Conservation (phyloP, 208 protist species). For the Angomonas desouzai region DNA sequence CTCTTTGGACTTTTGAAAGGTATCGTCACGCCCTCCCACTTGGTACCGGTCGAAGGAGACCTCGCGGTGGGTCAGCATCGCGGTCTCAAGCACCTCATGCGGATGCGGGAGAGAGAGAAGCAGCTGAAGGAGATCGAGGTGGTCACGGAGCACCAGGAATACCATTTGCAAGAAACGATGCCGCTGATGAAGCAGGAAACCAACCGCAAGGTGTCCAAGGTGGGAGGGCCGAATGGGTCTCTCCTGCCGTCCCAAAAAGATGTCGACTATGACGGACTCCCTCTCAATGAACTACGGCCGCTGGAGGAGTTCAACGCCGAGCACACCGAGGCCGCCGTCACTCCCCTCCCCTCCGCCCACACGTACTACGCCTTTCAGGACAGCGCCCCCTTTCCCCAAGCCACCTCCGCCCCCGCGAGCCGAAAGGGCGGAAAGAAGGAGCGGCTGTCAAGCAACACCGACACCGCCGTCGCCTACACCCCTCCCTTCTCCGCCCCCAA, state of each 20-base stretch:
- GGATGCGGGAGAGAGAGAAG: conserved; percentile 46
- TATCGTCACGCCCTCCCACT: conserved; percentile 57
- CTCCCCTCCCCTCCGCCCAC: conserved; percentile 19
- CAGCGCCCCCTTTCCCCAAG: not conserved
- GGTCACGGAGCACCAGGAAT: conserved; percentile 27
- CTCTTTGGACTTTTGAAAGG: conserved; percentile 64
- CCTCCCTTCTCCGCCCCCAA: conserved; percentile 25
- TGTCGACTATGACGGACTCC: conserved; percentile 53
- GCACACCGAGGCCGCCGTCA: conserved; percentile 35
- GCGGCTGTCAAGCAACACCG: not conserved
- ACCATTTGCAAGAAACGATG: conserved; percentile 56
- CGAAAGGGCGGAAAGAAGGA: conserved; percentile 8
- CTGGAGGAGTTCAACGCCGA: conserved; percentile 52
- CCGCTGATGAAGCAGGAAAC: conserved; percentile 24
- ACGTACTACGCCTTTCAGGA: conserved; percentile 29
- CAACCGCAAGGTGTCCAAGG: conserved; percentile 10
- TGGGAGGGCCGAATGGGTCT: conserved; percentile 19
- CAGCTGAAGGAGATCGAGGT: conserved; percentile 32
- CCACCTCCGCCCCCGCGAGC: conserved; percentile 1
- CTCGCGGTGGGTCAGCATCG: conserved; percentile 58
- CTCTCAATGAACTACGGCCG: conserved; percentile 43
- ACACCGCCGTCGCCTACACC: not conserved
- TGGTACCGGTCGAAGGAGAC: conserved; percentile 35
- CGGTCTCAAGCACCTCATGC: conserved; percentile 66
- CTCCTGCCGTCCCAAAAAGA: conserved; percentile 25